These are phyloP conservation scores for Phytophthora citricola DNA, from an alignment of 352 stramenopile genomes.

Conservation along the genomic window DNA sequence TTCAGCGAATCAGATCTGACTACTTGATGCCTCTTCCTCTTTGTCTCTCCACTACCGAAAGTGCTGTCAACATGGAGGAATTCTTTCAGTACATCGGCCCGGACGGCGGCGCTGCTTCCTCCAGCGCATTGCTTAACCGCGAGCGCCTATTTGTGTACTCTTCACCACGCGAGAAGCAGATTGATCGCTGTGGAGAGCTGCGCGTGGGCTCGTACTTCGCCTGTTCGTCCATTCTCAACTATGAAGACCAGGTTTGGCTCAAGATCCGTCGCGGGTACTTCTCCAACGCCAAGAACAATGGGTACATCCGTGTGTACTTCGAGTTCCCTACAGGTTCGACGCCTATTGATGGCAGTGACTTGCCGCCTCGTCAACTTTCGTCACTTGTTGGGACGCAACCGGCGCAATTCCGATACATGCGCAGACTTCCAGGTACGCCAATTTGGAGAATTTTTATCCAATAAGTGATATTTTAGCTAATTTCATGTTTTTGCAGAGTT, in stretches of 20 bases:
- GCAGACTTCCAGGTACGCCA: slow-evolving; percentile 57
- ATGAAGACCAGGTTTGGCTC: slow-evolving; percentile 74
- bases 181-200: slow-evolving; percentile 70
- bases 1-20: slow-evolving; percentile 26
- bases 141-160: slow-evolving; percentile 73
- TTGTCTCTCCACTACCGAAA: slow-evolving; percentile 5
- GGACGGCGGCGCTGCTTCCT: slow-evolving; percentile 22
- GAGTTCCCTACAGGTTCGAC: slow-evolving; percentile 36
- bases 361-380: slow-evolving; percentile 40
- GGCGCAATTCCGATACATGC: slow-evolving; percentile 58
- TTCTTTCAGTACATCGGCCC: slow-evolving; percentile 78
- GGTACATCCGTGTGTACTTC: slow-evolving; percentile 73
- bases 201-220: slow-evolving; percentile 73
- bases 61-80: slow-evolving; percentile 57
- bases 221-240: slow-evolving; percentile 57
- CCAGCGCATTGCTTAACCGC: slow-evolving; percentile 37
- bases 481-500: slow-evolving; percentile 44
- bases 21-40: slow-evolving; percentile 5
- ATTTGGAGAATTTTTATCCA: not conserved
- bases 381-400: slow-evolving; percentile 28
- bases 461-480: slow-evolving; percentile 2
- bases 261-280: slow-evolving; percentile 82
- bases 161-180: slow-evolving; percentile 58
- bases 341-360: slow-evolving; percentile 22
- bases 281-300: slow-evolving; percentile 72